These are phyloP conservation scores for Alopecurus myosuroides DNA, from an alignment of 176 grass and related monocot genomes.

Conservation along the genomic window DNA sequence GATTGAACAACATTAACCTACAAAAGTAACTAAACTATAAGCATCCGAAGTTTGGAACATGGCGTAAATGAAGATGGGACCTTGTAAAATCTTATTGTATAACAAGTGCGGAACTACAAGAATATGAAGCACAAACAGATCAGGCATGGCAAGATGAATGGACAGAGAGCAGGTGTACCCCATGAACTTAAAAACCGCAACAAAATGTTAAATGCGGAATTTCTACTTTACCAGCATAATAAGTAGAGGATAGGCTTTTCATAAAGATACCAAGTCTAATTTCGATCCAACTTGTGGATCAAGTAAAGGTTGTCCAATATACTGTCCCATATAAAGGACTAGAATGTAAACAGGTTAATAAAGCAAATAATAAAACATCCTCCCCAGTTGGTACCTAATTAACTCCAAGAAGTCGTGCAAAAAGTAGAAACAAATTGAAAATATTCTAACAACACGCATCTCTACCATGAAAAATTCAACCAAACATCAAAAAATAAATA, in stretches of 20 bases:
- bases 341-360: too few relatives aligned
- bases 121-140: neutral
- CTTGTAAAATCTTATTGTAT: neutral
- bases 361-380: too few relatives aligned
- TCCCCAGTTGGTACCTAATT: too few relatives aligned
- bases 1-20: slow-evolving; percentile 85
- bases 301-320: too few relatives aligned
- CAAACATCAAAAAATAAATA: too few relatives aligned
- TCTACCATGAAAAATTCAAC: too few relatives aligned
- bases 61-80: neutral
- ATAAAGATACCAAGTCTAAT: too few relatives aligned
- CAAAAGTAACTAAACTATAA: slow-evolving; percentile 18
- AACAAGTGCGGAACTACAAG: neutral
- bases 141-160: neutral
- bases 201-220: neutral
- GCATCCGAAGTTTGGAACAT: neutral
- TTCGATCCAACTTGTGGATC: too few relatives aligned
- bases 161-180: neutral
- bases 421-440: too few relatives aligned
- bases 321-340: too few relatives aligned
- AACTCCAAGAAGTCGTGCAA: too few relatives aligned
- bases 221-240: neutral
- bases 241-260: neutral
- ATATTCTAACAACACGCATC: too few relatives aligned
- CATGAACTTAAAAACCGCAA: neutral